Conservation (phyloP, 1,284 basidiomycete genomes). For the Mycena citricolor region DNA sequence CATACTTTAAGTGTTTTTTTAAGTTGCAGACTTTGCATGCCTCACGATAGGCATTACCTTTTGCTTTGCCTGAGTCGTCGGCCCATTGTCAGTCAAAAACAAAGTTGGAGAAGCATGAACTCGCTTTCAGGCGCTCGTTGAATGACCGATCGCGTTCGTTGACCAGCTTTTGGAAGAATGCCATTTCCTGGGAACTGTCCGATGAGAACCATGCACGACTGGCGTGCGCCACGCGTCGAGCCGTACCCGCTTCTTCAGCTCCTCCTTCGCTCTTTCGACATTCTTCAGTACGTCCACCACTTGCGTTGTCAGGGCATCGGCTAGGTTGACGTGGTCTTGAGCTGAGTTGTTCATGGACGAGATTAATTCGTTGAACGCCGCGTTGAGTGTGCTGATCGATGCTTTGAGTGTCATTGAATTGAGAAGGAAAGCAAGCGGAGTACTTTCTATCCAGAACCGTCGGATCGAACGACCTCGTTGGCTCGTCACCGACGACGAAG, state of each 20-base stretch:
- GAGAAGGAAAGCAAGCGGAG: slow-evolving; percentile 11
- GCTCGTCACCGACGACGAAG: slow-evolving; percentile 64
- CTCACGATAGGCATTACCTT: slow-evolving; percentile 45
- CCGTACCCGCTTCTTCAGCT: slow-evolving; percentile 63
- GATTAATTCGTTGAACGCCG: slow-evolving; percentile 66
- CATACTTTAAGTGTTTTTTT: slow-evolving; percentile 55
- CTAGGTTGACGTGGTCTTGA: slow-evolving; percentile 66
- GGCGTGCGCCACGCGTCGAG: slow-evolving; percentile 7
- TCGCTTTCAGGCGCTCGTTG: slow-evolving; percentile 67
- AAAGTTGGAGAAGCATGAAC: slow-evolving; percentile 19
- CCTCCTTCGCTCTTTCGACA: slow-evolving; percentile 63
- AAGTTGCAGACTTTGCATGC: slow-evolving; percentile 8
- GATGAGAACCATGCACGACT: slow-evolving; percentile 14
- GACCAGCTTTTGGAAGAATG: slow-evolving; percentile 70
- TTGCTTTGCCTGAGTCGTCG: slow-evolving; percentile 63
- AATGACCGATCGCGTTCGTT: slow-evolving; percentile 69
- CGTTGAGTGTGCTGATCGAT: slow-evolving; percentile 64
- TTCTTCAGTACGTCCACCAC: slow-evolving; percentile 64
- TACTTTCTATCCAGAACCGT: slow-evolving; percentile 57
- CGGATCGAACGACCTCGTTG: slow-evolving; percentile 62
- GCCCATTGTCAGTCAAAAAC: too few species aligned
- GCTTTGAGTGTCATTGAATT: too few species aligned
- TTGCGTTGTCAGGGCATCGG: slow-evolving; percentile 59
- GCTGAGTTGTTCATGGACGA: slow-evolving; percentile 57
- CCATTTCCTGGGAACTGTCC: slow-evolving; percentile 50